A percentile compares a stretch with the other conserved stretches of the same genome.
Conservation (phyloP, 345 rosid species). For the Citrus cavaleriei region DNA sequence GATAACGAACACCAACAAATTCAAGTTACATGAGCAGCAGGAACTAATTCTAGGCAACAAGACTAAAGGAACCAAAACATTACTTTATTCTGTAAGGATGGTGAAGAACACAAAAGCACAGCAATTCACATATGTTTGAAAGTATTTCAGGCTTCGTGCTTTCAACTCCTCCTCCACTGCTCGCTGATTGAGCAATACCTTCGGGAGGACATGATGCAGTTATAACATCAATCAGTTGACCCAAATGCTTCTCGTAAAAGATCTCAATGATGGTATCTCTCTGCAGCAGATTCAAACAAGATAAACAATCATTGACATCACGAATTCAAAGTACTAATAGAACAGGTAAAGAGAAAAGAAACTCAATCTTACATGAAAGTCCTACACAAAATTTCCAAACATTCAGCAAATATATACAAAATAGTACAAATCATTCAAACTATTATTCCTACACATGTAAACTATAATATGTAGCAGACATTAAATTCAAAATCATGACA, state of each 20-base stretch:
- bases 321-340: not conserved
- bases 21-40: constrained; percentile 7
- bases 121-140: constrained; percentile 82
- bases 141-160: constrained; percentile 84
- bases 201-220: constrained; percentile 66
- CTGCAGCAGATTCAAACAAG: constrained; percentile 44
- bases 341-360: constrained; percentile 11
- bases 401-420: constrained; percentile 16
- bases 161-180: constrained; percentile 37
- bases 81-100: constrained; percentile 95
- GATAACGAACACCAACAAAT: constrained; percentile 17
- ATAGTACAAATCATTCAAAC: constrained; percentile 15
- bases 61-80: constrained; percentile 19
- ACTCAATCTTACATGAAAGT: constrained; percentile 6
- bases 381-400: constrained; percentile 12
- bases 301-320: constrained; percentile 4
- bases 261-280: constrained; percentile 79
- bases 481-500: not conserved
- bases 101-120: constrained; percentile 93
- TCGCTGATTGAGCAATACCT: constrained; percentile 31
- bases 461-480: not conserved
- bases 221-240: constrained; percentile 81
- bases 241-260: constrained; percentile 93
- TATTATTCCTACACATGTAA: constrained; percentile 12
- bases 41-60: constrained; percentile 6